Evolutionary conservation across 1,284 basidiomycete species (phyloP), one percentile per base, ranked within the genome.

Genomic region (Xerocomus amazonicus): DNA sequence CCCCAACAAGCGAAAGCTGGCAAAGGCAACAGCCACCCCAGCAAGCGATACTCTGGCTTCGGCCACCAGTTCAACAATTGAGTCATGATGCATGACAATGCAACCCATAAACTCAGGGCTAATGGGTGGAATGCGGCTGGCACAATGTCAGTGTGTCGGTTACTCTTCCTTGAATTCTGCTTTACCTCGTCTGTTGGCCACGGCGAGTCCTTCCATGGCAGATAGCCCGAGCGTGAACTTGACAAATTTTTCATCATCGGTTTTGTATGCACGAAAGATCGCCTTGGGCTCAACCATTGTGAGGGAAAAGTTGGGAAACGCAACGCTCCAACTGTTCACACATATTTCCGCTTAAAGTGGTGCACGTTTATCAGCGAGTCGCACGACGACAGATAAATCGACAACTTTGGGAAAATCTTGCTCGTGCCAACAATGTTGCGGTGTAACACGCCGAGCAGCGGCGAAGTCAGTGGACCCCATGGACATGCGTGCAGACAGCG

Each of bases 61-160:
- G 87, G 85, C 81, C 81, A 84, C 82, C 81, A 86, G n/a, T 74
- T 54, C 73, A 87, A 72, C 43, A 71, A 63, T 50, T 83, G 71
- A 35, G 87, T 70, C 62, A 90, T 75, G 2, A 74, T 59, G 51
- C 73, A 74, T 12, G 87, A 81, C 9, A 87, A 48, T 5, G 66
- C 73, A 14, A 85, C 48, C 84, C 87, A 90, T 23, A 79, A 36
- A 19, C 74, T 68, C 47, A 92, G 55, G 1, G 76, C 73, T 10
- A 84, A 17, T 1, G 84, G 85, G 59, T 89, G 74, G 3, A 68
- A 65, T 61, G 80, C 81, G 40, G 77, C 89, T 92, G 56, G 28
- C 16, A 40, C 26, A 8, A 37, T n/a, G 9, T 23, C 39, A 41
- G 28, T 42, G 3, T 23, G 33, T 3, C 12, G 13, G 7, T 1